These are phyloP conservation scores for Tetrahymena elliotti DNA, from an alignment of 73 alveolate species.

Conservation along the genomic window DNA sequence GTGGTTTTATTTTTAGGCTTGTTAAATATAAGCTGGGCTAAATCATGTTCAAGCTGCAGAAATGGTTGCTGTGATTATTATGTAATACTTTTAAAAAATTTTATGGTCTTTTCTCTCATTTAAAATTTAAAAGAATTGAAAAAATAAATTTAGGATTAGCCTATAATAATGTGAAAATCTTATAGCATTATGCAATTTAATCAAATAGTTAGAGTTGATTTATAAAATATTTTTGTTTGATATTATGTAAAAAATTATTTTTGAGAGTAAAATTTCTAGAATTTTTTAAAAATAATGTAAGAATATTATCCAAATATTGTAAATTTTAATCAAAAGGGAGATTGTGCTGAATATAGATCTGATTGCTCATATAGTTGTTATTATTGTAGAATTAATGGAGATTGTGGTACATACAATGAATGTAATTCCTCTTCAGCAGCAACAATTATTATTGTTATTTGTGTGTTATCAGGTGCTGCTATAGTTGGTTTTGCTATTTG, in stretches of 20 bases:
- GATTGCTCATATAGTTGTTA: background rate
- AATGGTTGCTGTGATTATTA: background rate
- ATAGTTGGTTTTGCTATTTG: background rate
- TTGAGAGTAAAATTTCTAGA: too few species aligned
- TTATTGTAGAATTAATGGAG: background rate
- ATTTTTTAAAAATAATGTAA: too few species aligned
- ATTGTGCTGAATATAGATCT: background rate
- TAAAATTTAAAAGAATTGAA: too few species aligned
- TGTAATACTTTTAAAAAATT: background rate
- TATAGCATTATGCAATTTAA: too few species aligned
- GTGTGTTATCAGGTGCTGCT: background rate
- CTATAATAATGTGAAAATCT: too few species aligned
- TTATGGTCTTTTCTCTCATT: background rate
- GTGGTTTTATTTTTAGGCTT: background rate
- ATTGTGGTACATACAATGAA: background rate
- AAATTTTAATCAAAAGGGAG: background rate
- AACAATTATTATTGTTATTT: background rate
- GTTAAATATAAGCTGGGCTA: background rate
- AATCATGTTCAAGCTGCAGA: background rate
- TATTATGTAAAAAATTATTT: too few species aligned
- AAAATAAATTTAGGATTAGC: too few species aligned
- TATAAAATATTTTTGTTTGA: too few species aligned
- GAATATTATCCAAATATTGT: too few species aligned
- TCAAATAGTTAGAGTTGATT: too few species aligned
- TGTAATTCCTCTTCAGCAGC: background rate